These are phyloP conservation scores for Astrephomene gubernaculifera DNA, from an alignment of 139 green algal species.

Conservation along the genomic window DNA sequence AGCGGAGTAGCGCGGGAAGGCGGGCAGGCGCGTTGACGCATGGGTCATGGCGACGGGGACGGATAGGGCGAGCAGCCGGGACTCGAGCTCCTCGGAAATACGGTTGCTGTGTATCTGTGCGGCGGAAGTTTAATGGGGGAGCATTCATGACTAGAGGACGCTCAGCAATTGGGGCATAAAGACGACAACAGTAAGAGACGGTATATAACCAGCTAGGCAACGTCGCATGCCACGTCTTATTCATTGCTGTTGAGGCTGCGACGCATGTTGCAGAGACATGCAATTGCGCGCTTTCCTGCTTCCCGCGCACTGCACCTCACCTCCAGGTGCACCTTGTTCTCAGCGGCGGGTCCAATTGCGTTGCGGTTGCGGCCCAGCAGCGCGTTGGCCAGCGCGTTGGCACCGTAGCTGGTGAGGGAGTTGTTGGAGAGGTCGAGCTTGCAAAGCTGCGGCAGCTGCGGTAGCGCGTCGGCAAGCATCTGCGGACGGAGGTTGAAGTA, in stretches of 20 bases:
- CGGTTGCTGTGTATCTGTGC: slow-evolving; percentile 32
- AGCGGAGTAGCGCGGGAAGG: neutral
- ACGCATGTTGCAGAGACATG: too few species aligned
- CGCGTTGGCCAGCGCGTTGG: slow-evolving; percentile 4
- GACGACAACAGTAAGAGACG: too few species aligned
- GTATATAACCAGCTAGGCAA: too few species aligned
- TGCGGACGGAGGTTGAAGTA: neutral
- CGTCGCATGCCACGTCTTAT: too few species aligned
- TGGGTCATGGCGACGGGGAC: slow-evolving; percentile 2
- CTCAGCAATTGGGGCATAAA: neutral
- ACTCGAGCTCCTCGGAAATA: slow-evolving; percentile 11
- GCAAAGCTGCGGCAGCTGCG: slow-evolving; percentile 15
- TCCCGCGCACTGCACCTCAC: too few species aligned
- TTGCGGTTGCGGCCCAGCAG: slow-evolving; percentile 37
- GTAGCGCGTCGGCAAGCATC: slow-evolving; percentile 11
- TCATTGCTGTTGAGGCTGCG: too few species aligned
- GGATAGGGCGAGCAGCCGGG: slow-evolving; percentile 2
- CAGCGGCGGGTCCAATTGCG: neutral
- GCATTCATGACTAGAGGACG: too few species aligned
- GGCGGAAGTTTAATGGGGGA: neutral
- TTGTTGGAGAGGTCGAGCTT: slow-evolving; percentile 41
- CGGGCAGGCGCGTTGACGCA: neutral
- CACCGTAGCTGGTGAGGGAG: neutral
- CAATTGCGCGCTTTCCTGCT: too few species aligned
- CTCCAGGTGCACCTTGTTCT: slow-evolving; percentile 25